Conservation (phyloP, 2,329 filamentous ascomycete genomes). For the Septoria linicola region DNA sequence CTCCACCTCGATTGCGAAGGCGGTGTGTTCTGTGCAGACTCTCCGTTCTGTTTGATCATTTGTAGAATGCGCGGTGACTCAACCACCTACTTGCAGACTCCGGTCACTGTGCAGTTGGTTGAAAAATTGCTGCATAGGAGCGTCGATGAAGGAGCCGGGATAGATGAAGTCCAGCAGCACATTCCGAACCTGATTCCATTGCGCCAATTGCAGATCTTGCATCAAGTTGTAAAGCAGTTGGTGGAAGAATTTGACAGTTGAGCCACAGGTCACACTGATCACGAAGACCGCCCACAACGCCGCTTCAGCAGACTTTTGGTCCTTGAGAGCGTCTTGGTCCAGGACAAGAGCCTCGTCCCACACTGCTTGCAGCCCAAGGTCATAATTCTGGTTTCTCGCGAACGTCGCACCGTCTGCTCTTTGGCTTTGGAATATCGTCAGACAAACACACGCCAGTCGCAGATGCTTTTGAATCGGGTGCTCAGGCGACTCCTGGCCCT, state of each 20-base stretch:
- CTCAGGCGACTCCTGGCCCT: slow-evolving; percentile 18
- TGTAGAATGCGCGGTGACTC: too few species aligned
- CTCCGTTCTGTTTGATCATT: too few species aligned
- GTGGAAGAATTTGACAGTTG: slow-evolving; percentile 29
- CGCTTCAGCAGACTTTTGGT: slow-evolving; percentile 36
- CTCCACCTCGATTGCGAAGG: too few species aligned
- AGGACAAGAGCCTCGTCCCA: slow-evolving; percentile 35
- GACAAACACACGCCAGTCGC: slow-evolving; percentile 35
- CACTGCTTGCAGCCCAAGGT: slow-evolving; percentile 34
- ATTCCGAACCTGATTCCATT: slow-evolving; percentile 36
- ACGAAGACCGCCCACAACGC: slow-evolving; percentile 38
- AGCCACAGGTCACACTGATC: slow-evolving; percentile 37
- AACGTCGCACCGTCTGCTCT: slow-evolving; percentile 32
- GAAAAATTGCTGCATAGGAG: slow-evolving; percentile 35
- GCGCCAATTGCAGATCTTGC: slow-evolving; percentile 32
- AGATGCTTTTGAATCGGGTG: slow-evolving; percentile 36
- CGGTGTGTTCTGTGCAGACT: too few species aligned
- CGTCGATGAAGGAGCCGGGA: slow-evolving; percentile 37
- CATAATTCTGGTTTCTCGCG: slow-evolving; percentile 32
- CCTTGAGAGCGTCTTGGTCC: slow-evolving; percentile 31
- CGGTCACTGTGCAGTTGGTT: slow-evolving; percentile 24
- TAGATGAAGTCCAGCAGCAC: slow-evolving; percentile 39
- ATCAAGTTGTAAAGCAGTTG: slow-evolving; percentile 29
- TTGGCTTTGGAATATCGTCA: slow-evolving; percentile 38
- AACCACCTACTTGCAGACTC: too few species aligned